These are phyloP conservation scores for Euphorbia celastroides DNA, from an alignment of 441 rosid species.

Conservation along the genomic window DNA sequence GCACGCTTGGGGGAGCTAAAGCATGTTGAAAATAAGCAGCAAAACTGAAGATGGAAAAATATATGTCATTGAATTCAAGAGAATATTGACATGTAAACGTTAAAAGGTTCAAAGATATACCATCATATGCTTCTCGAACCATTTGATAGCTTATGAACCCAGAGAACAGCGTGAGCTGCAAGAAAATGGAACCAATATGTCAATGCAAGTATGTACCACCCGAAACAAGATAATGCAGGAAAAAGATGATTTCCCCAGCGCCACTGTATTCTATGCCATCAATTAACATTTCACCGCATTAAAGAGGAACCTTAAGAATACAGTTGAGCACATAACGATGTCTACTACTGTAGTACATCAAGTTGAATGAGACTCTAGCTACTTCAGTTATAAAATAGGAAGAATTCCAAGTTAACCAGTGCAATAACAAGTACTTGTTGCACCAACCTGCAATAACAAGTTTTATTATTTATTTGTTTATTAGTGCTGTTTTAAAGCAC, in stretches of 20 bases:
- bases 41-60: constrained; percentile 2
- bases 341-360: neutral
- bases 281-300: constrained; percentile 10
- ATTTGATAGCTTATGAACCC: constrained; percentile 97
- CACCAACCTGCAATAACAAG: neutral
- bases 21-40: neutral
- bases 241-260: constrained; percentile 14
- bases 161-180: constrained; percentile 81
- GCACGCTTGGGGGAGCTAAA: too few species aligned
- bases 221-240: constrained; percentile 9
- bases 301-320: neutral
- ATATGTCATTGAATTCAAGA: neutral
- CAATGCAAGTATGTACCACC: neutral
- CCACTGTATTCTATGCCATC: neutral
- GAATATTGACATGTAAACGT: neutral
- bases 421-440: neutral
- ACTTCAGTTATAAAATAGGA: neutral
- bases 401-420: neutral
- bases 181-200: constrained; percentile 16
- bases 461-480: neutral
- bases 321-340: neutral
- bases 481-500: neutral
- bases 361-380: neutral
- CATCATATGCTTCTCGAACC: constrained; percentile 97
- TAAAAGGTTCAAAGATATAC: constrained; percentile 27